Evolutionary conservation across 352 stramenopile genomes (phyloP).

Genomic region (Blastocystis sp.): DNA sequence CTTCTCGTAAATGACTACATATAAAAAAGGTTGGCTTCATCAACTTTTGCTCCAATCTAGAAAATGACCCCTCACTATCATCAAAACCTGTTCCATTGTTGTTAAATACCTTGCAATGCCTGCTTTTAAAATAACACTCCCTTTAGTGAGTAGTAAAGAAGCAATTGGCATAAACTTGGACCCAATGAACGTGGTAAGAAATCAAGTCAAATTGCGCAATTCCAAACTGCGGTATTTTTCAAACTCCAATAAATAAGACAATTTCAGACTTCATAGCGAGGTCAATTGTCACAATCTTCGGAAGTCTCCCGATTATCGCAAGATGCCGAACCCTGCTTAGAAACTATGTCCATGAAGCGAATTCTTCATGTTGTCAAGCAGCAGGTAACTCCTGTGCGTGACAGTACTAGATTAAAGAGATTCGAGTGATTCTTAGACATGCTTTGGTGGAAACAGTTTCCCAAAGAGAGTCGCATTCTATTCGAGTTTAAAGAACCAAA

Average conservation of each 20-base stretch:
- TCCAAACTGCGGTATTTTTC: background rate
- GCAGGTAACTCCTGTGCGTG: constrained; percentile 56
- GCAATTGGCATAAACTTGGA: constrained; percentile 66
- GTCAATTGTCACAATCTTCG: background rate
- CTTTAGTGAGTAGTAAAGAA: constrained; percentile 48
- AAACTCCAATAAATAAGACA: background rate
- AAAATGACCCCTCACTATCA: background rate
- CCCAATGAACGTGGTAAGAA: background rate
- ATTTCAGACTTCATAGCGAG: background rate
- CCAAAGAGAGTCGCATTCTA: constrained; percentile 57
- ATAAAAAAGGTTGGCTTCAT: background rate
- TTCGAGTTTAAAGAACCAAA: constrained; percentile 60
- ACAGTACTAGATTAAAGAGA: background rate
- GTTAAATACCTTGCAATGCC: constrained; percentile 27
- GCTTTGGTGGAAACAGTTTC: constrained; percentile 66
- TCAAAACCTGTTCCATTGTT: constrained; percentile 61
- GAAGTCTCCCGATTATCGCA: background rate
- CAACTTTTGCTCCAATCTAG: constrained; percentile 66
- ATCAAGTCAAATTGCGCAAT: background rate
- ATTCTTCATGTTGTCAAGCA: constrained; percentile 66
- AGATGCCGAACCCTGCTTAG: background rate
- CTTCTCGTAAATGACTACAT: constrained; percentile 61
- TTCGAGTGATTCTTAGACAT: constrained; percentile 7
- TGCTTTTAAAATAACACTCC: constrained; percentile 44
- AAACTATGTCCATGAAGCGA: constrained; percentile 36